phyloP scores from a whole-genome alignment of 75 land plant genomes.

The Cunninghamia lanceolata region DNA sequence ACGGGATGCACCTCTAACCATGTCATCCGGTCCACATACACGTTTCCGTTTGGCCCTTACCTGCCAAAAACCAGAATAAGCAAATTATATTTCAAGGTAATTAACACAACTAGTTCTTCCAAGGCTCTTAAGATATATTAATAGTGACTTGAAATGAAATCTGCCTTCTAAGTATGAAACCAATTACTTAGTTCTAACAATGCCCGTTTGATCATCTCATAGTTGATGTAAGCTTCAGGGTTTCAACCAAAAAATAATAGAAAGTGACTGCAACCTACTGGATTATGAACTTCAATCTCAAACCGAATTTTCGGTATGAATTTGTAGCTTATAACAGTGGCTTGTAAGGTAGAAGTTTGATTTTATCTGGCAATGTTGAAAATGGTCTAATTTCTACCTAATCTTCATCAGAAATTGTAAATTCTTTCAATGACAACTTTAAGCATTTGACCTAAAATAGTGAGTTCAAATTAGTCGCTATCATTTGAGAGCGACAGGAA shows the following conservation, averaged over 20 bases:
- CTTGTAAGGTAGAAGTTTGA: background rate
- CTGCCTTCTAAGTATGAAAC: background rate
- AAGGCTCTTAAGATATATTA: background rate
- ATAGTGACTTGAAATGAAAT: background rate
- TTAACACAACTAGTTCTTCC: background rate
- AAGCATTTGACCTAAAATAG: background rate
- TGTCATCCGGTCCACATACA: conserved; percentile 51
- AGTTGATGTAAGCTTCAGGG: background rate
- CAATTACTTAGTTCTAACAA: background rate
- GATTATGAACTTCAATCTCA: background rate
- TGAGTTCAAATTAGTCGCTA: background rate
- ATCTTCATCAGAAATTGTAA: background rate
- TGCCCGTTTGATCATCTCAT: background rate
- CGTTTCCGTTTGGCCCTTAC: conserved; percentile 70
- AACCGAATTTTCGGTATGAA: background rate
- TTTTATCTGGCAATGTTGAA: background rate
- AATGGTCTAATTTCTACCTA: background rate
- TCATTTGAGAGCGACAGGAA: background rate
- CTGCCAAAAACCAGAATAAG: conserved; percentile 19
- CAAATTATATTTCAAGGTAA: background rate
- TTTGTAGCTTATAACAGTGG: background rate
- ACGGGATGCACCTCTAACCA: conserved; percentile 50
- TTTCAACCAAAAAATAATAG: background rate
- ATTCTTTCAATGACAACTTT: background rate
- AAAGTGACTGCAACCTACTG: background rate